A percentile compares a stretch with the other conserved stretches of the same genome.
Evolutionary conservation across 2,329 filamentous ascomycete genomes (phyloP).

Genomic region (Trichoderma cornu-damae): DNA sequence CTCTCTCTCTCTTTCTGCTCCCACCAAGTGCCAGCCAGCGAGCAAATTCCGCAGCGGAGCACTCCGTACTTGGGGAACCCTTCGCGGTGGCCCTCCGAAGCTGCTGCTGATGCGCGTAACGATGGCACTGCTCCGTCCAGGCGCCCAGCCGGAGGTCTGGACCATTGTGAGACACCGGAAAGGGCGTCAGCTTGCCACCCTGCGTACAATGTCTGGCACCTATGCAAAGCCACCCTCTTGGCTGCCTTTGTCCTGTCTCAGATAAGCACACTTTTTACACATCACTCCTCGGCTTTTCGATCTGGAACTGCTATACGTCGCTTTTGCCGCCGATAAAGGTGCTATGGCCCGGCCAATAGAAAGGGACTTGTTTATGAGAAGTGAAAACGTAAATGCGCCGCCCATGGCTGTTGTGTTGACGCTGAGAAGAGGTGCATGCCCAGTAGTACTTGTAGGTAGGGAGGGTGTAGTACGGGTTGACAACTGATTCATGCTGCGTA

Average conservation of each 20-base stretch:
- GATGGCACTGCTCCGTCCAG: neutral
- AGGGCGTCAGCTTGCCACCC: slow-evolving; percentile 16
- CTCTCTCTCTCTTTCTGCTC: no score
- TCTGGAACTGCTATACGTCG: neutral
- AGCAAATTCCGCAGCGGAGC: neutral
- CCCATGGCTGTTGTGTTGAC: neutral
- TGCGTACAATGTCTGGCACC: slow-evolving; percentile 12
- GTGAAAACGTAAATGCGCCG: slow-evolving; percentile 11
- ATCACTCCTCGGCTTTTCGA: slow-evolving; percentile 3
- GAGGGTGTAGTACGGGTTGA: no score
- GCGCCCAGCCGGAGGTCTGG: slow-evolving; percentile 7
- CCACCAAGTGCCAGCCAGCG: neutral
- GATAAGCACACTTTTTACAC: neutral
- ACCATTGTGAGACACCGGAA: slow-evolving; percentile 10
- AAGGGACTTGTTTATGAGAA: slow-evolving; percentile 5
- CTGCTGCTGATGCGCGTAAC: neutral
- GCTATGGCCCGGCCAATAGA: neutral
- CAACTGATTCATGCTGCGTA: neutral
- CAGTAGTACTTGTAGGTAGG: no score
- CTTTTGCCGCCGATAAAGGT: neutral
- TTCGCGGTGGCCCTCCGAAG: neutral
- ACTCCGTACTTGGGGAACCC: neutral
- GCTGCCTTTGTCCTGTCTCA: slow-evolving; percentile 15
- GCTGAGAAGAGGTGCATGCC: neutral
- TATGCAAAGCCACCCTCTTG: slow-evolving; percentile 17